Evolutionary conservation across 805 yeast genomes (phyloP), one percentile per base, ranked within the genome.

Genomic region (Candida fluviatilis): DNA sequence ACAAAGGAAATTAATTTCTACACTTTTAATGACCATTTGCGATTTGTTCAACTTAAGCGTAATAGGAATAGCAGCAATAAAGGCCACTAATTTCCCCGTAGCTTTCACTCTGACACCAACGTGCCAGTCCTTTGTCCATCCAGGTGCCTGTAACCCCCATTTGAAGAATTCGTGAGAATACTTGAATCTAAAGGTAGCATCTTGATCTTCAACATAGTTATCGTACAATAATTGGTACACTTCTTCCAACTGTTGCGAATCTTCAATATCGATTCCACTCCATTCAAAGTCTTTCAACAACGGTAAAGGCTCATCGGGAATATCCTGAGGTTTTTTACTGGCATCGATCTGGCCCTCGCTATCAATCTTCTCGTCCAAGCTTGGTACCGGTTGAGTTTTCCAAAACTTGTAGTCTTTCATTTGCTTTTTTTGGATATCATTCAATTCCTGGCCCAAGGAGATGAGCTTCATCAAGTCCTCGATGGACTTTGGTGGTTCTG

Each of bases 81-180:
- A 93, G 0, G 95, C 97, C 36, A 93, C 90, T 46, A 93, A 71
- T 58, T 85, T 84, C 1, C 81, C 79, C 21, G 85, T 78, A 1
- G 71, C 73, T 46, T 78, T 79, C 19, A 88, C 98, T 28, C 98
- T 73, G 12, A 93, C 96, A 48, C 98, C 98, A 25, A 88, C 84
- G 51, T 84, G 84, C 95, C 97, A 91, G 11, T 90, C 91, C 39
- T 72, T 67, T 35, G 71, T 71, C 85, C 91, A 91, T 13, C 97
- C 98, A 0, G 99, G 99, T 2, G 95, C 86, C 46, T 84, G 83
- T 50, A 93, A 69, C 1, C 96, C 95, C 98, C 98, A 93, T 50
- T 81, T 75, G 57, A 93, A 76, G 54, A 93, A 91, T 21, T 78
- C 82, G 21, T 80, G 76, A 0, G 89, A 75, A 62, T 93, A 93